phyloP scores from a whole-genome alignment of 2,329 filamentous ascomycete genomes.

The Colletotrichum lindemuthianum region DNA sequence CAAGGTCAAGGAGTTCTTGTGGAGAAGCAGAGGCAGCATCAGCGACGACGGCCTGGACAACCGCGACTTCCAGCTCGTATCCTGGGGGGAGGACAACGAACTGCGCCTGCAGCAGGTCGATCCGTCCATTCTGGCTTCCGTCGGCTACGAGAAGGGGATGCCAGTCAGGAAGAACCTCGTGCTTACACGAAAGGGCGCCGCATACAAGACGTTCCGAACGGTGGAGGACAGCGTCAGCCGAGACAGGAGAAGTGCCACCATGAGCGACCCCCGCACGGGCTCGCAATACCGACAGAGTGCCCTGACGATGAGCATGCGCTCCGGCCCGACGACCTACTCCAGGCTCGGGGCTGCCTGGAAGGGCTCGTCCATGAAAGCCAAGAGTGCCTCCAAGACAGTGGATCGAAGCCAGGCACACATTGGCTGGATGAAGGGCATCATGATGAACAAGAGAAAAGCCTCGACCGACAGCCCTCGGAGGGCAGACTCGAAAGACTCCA shows the following conservation, averaged over 20 bases:
- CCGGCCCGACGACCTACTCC: slow-evolving; percentile 51
- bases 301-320: slow-evolving; percentile 56
- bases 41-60: slow-evolving; percentile 77
- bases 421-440: slow-evolving; percentile 76
- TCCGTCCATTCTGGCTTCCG: slow-evolving; percentile 68
- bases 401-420: slow-evolving; percentile 67
- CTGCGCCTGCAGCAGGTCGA: slow-evolving; percentile 81
- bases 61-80: slow-evolving; percentile 91
- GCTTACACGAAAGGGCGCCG: slow-evolving; percentile 83
- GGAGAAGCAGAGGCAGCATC: slow-evolving; percentile 79
- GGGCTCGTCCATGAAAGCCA: slow-evolving; percentile 69
- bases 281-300: slow-evolving; percentile 55
- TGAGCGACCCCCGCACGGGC: slow-evolving; percentile 66
- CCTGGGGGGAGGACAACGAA: slow-evolving; percentile 89
- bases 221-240: slow-evolving; percentile 67
- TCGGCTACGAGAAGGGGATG: slow-evolving; percentile 78
- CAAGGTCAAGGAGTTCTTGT: slow-evolving; percentile 91
- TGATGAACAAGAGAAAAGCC: slow-evolving; percentile 66
- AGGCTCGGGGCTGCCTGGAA: slow-evolving; percentile 58
- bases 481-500: slow-evolving; percentile 62
- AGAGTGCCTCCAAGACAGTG: slow-evolving; percentile 51
- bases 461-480: slow-evolving; percentile 57
- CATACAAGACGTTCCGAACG: slow-evolving; percentile 86
- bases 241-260: slow-evolving; percentile 69
- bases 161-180: slow-evolving; percentile 72